These are phyloP conservation scores for Starmerella riodocensis DNA, from an alignment of 805 yeast genomes.

Conservation along the genomic window DNA sequence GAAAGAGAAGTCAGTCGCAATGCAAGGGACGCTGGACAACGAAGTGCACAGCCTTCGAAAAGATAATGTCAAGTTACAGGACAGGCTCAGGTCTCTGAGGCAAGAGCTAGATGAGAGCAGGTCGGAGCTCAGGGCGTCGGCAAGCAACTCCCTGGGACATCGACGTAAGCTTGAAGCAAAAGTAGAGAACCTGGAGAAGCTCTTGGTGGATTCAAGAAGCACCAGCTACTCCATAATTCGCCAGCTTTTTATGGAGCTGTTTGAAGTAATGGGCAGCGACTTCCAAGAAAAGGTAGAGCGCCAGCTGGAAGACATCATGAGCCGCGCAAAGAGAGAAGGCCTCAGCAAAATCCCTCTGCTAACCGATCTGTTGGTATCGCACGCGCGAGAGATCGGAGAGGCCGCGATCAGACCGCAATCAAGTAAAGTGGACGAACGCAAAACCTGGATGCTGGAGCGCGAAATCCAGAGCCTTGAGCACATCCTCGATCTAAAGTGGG, in stretches of 20 bases:
- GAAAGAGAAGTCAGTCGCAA: neutral
- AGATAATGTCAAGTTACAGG: neutral
- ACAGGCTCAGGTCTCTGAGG: neutral
- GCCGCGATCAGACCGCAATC: conserved; percentile 2
- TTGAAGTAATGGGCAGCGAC: conserved; percentile 18
- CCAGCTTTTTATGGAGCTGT: conserved; percentile 16
- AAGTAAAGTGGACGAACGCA: neutral
- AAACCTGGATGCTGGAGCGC: conserved; percentile 12
- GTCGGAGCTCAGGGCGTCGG: neutral
- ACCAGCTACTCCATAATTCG: conserved; percentile 15
- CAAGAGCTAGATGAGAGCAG: neutral
- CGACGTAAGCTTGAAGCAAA: conserved; percentile 1
- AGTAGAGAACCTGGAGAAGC: conserved; percentile 3
- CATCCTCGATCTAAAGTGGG: conserved; percentile 11
- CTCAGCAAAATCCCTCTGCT: conserved; percentile 20
- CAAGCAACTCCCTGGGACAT: neutral
- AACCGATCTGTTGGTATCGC: conserved; percentile 13
- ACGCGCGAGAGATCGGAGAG: conserved; percentile 16
- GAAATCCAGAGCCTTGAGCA: conserved; percentile 15
- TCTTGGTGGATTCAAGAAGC: conserved; percentile 4
- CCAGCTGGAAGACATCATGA: conserved; percentile 16
- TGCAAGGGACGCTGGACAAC: neutral
- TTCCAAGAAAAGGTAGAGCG: conserved; percentile 14
- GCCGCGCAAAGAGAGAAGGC: conserved; percentile 5
- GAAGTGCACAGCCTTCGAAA: neutral